Conservation (phyloP, 192 early-diverging fungal species). For the Backusella australiensis region DNA sequence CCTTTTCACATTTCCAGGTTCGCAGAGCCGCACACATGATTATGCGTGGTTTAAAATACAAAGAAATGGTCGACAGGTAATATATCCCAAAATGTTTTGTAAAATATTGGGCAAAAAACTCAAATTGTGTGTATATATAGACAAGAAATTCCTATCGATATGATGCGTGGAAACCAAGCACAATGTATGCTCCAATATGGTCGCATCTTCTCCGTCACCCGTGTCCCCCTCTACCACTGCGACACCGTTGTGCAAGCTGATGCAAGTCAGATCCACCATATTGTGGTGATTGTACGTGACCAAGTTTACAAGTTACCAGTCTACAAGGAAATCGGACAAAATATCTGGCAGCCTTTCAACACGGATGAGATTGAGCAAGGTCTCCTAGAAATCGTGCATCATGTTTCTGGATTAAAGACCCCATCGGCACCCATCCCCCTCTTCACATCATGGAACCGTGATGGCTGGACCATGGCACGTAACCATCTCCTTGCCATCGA, state of each 20-base stretch:
- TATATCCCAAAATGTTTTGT: too few relatives aligned
- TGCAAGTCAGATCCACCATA: conserved; percentile 46
- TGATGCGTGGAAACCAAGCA: conserved; percentile 56
- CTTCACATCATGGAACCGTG: conserved; percentile 80
- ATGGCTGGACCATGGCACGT: conserved; percentile 75
- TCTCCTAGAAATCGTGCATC: background rate
- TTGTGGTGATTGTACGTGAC: conserved; percentile 69
- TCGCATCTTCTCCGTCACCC: conserved; percentile 73
- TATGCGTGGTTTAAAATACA: conserved; percentile 66
- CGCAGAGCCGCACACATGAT: conserved; percentile 76
- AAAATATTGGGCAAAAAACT: background rate
- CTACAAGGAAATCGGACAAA: conserved; percentile 50
- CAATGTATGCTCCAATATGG: conserved; percentile 88
- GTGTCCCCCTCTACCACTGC: conserved; percentile 75
- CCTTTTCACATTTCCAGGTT: conserved; percentile 78
- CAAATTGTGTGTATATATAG: conserved; percentile 13
- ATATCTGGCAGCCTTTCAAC: conserved; percentile 50
- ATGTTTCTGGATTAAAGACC: conserved; percentile 1
- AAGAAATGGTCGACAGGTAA: conserved; percentile 67
- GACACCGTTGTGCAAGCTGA: conserved; percentile 64
- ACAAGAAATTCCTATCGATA: conserved; percentile 61
- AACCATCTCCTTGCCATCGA: conserved; percentile 60
- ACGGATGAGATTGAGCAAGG: conserved; percentile 67
- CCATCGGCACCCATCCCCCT: conserved; percentile 60
- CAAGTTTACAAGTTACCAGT: conserved; percentile 78